A percentile compares a stretch with the other conserved stretches of the same genome.
phyloP scores from a whole-genome alignment of 768 basidiomycete species.

The Russula virescens region DNA sequence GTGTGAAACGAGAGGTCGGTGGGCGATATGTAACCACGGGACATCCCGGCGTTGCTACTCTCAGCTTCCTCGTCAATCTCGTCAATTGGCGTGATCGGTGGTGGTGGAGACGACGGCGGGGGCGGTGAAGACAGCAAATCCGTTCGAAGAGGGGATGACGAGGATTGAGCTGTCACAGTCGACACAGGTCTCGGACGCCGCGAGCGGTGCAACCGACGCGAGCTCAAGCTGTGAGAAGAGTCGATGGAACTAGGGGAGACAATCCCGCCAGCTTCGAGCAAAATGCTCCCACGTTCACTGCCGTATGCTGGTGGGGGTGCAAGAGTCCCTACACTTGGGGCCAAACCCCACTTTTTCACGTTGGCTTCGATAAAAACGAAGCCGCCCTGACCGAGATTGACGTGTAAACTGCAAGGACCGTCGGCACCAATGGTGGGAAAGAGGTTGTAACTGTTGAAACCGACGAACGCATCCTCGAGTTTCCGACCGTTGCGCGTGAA shows the following conservation, averaged over 20 bases:
- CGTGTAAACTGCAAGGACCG: slow-evolving; percentile 93
- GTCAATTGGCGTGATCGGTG: slow-evolving; percentile 75
- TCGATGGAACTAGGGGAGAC: slow-evolving; percentile 34
- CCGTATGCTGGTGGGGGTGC: slow-evolving; percentile 98
- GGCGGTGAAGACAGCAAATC: slow-evolving; percentile 38
- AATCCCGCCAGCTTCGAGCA: slow-evolving; percentile 80
- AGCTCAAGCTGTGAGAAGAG: slow-evolving; percentile 39
- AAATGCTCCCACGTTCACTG: slow-evolving; percentile 91
- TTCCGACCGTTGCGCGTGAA: slow-evolving; percentile 97
- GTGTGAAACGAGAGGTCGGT: slow-evolving; percentile 60
- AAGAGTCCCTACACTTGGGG: slow-evolving; percentile 93
- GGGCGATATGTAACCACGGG: slow-evolving; percentile 54
- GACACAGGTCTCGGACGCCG: slow-evolving; percentile 46
- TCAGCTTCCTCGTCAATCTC: slow-evolving; percentile 70
- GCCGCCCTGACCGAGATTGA: slow-evolving; percentile 95
- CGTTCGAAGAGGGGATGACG: slow-evolving; percentile 63
- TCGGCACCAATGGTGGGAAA: slow-evolving; percentile 97
- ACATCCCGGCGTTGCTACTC: slow-evolving; percentile 42
- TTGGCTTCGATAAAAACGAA: slow-evolving; percentile 99
- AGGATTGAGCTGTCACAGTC: slow-evolving; percentile 39
- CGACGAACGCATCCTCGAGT: slow-evolving; percentile 92
- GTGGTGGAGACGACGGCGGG: slow-evolving; percentile 46
- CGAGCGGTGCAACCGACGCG: slow-evolving; percentile 56
- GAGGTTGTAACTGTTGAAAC: slow-evolving; percentile 84
- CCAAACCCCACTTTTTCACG: slow-evolving; percentile 99